Percentiles rank a stretch among this genome's conserved stretches.
These are phyloP conservation scores for Byssochlamys sp. DNA, from an alignment of 2,329 filamentous ascomycete genomes.

Conservation along the genomic window DNA sequence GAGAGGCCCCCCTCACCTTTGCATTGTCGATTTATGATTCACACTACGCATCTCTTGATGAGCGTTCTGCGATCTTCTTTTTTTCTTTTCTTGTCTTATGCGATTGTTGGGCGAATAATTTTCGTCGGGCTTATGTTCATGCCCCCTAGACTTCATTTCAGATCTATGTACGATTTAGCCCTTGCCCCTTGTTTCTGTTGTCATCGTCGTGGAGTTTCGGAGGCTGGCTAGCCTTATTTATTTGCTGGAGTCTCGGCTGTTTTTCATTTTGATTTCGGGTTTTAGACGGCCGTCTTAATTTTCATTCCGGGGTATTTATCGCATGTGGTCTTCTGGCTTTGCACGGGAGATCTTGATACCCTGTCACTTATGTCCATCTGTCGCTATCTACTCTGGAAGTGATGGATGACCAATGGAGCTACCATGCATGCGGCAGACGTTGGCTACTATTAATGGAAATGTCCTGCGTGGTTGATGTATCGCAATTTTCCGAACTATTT, in stretches of 20 bases:
- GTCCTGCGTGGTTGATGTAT: background rate
- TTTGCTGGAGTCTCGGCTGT: background rate
- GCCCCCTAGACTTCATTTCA: background rate
- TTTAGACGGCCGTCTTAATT: background rate
- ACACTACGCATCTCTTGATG: background rate
- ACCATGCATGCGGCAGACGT: background rate
- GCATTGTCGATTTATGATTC: background rate
- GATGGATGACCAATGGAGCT: background rate
- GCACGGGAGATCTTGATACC: background rate
- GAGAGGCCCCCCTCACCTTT: background rate
- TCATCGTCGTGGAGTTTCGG: conserved; percentile 3
- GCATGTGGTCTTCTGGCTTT: background rate
- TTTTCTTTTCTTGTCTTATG: background rate
- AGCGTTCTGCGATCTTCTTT: background rate
- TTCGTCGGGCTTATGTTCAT: background rate
- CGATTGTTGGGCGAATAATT: background rate
- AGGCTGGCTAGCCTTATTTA: background rate
- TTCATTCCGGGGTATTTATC: background rate
- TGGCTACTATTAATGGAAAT: background rate
- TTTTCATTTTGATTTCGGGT: background rate
- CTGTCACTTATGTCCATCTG: background rate
- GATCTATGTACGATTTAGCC: conserved; percentile 1
- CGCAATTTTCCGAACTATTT: background rate
- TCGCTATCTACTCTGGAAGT: background rate
- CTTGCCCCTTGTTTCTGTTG: conserved; percentile 1